Base-by-base conservation (phyloP, 2,329 filamentous ascomycete species). In the Aspergillus arachidicola region DNA sequence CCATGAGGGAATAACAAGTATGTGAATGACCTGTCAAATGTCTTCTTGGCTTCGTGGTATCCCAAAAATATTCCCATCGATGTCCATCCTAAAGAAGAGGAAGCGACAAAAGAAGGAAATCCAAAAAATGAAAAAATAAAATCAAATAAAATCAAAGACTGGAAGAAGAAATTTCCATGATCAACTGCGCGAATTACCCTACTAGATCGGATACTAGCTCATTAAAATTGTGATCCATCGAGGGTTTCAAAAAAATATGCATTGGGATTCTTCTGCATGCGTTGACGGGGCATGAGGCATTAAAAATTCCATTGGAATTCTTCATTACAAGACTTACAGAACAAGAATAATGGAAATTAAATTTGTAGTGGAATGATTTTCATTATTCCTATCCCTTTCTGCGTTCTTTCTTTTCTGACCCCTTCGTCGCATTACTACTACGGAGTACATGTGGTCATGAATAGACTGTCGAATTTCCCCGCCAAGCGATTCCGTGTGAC, bases 141-240 rank as follows among this genome's bases (percentile, higher is more conserved):
- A 50, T 7, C 19, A 50, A 28, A 46, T 4, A 48, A 28, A 48
- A 48, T 26, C 16, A 30, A 46, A n/a, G 26, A 16, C 3, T 30
- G 26, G 48, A 32, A n/a, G 28, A 51, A 51, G 28, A 51, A 32
- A 51, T 21, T 21, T 7, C 9, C 48, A 28, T 50, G 67, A 69
- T 69, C 68, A 69, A 56, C 68, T 69, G 68, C 66, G 68, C 68
- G 66, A 69, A 69, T 69, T 69, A 69, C 68, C 65, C 38, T 63
- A 57, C 60, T 48, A 62, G 67, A 62, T 55, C 14, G 57, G 41
- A 46, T 59, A 51, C 51, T 26, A 26, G 23, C 32, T 58, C 30
- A 54, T 21, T 45, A 32, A 51, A 48, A 32, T 2, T 34, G 7
- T 28, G 45, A 48, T 48, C 45, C 45, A 48, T 48, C 45, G 23